These are phyloP conservation scores for Capsella rubella DNA, from an alignment of 441 rosid genomes.

Conservation along the genomic window DNA sequence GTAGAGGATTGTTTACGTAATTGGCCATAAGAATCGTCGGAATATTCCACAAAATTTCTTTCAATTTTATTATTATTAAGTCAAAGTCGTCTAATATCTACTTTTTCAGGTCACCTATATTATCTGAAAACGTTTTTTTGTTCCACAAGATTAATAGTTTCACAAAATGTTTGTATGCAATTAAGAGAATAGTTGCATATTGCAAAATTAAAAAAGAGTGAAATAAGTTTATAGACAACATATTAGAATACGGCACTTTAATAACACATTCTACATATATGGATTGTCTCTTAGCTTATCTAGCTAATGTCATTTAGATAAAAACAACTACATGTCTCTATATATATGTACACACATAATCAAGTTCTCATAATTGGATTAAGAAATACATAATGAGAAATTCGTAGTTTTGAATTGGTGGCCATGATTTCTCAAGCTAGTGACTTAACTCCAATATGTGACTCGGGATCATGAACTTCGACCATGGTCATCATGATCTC, in stretches of 20 bases:
- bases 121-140: not conserved
- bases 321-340: not conserved
- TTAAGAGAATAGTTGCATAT: too few relatives aligned
- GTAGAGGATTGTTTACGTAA: not conserved
- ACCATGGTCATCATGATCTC: conserved; percentile 45
- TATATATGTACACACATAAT: conserved; percentile 13
- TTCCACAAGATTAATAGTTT: too few relatives aligned
- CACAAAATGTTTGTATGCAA: not conserved
- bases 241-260: too few relatives aligned
- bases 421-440: conserved; percentile 27
- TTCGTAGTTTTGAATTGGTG: not conserved
- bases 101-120: conserved; percentile 1
- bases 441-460: conserved; percentile 45
- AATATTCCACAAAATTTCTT: not conserved
- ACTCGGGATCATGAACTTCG: conserved; percentile 52
- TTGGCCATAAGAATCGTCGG: not conserved
- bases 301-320: not conserved
- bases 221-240: too few relatives aligned
- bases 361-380: not conserved
- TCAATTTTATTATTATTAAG: not conserved
- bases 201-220: too few relatives aligned
- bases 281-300: conserved; percentile 19
- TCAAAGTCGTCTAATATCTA: not conserved
- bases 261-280: not conserved
- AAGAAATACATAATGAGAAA: conserved; percentile 1